Conservation (phyloP, 2,329 filamentous ascomycete genomes). For the Pseudophaeomoniella oleicola region DNA sequence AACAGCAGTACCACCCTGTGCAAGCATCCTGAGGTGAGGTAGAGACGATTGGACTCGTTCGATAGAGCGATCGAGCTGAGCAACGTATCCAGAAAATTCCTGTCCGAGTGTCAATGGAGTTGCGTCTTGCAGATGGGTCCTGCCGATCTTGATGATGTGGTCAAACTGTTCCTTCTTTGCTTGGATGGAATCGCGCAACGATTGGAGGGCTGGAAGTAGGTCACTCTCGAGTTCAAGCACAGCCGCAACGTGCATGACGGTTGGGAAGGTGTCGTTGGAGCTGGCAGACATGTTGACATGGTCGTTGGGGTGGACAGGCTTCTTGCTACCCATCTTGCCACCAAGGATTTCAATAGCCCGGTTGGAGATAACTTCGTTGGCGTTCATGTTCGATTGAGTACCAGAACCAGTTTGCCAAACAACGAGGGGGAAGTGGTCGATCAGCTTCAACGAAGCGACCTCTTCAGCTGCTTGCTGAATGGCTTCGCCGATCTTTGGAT, state of each 20-base stretch:
- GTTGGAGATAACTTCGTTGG: conserved; percentile 99
- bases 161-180: conserved; percentile 81
- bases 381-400: conserved; percentile 99
- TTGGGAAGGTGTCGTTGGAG: conserved; percentile 98
- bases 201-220: conserved; percentile 69
- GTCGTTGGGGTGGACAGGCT: conserved; percentile 97
- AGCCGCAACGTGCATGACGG: conserved; percentile 98
- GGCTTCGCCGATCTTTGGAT: conserved; percentile 77
- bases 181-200: conserved; percentile 70
- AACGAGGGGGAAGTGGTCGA: conserved; percentile 95
- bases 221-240: conserved; percentile 82
- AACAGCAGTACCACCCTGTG: conserved; percentile 92
- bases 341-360: conserved; percentile 95
- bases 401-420: conserved; percentile 99
- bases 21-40: conserved; percentile 71
- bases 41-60: conserved; percentile 71
- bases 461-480: conserved; percentile 91
- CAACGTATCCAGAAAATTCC: conserved; percentile 95
- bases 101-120: conserved; percentile 90
- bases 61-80: conserved; percentile 83
- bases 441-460: conserved; percentile 81
- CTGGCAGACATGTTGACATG: conserved; percentile 99
- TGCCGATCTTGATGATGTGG: conserved; percentile 96
- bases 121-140: conserved; percentile 93
- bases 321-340: conserved; percentile 88